Conservation (phyloP, 2,329 filamentous ascomycete genomes). For the Ophiostoma piceae region DNA sequence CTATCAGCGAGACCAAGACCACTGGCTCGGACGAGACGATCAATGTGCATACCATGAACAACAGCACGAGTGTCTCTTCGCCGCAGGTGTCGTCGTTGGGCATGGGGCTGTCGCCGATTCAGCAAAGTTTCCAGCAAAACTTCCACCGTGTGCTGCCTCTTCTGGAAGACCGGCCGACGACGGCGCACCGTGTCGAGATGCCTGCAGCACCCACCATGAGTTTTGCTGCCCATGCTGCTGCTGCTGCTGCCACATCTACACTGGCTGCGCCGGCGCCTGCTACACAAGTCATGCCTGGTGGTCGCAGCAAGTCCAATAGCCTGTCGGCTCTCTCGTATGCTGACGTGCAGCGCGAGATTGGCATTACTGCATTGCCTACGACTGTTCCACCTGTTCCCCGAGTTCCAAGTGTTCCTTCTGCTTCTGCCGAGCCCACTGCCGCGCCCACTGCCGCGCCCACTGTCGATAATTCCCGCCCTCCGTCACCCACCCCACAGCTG, state of each 20-base stretch:
- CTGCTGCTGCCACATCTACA: not conserved
- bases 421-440: not conserved
- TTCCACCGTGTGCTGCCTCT: not conserved
- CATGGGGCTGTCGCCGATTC: conserved; percentile 1
- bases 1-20: conserved; percentile 9
- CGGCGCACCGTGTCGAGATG: conserved; percentile 42
- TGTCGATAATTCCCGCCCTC: conserved; percentile 37
- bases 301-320: conserved; percentile 21
- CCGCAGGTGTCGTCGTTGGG: not conserved
- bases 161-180: conserved; percentile 44
- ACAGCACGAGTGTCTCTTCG: not conserved
- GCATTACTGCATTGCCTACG: conserved; percentile 22
- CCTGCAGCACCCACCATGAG: not conserved
- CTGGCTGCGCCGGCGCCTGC: conserved; percentile 27
- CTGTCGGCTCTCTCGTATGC: conserved; percentile 8
- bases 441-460: not conserved
- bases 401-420: not conserved
- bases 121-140: not conserved
- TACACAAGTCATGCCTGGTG: conserved; percentile 25
- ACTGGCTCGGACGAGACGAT: conserved; percentile 17
- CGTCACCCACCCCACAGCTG: conserved; percentile 38
- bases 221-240: not conserved
- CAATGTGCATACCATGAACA: not conserved
- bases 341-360: not conserved
- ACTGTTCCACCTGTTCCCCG: conserved; percentile 28